Base-by-base conservation (phyloP, 2,329 filamentous ascomycete species). In the Orbilia quercus region DNA sequence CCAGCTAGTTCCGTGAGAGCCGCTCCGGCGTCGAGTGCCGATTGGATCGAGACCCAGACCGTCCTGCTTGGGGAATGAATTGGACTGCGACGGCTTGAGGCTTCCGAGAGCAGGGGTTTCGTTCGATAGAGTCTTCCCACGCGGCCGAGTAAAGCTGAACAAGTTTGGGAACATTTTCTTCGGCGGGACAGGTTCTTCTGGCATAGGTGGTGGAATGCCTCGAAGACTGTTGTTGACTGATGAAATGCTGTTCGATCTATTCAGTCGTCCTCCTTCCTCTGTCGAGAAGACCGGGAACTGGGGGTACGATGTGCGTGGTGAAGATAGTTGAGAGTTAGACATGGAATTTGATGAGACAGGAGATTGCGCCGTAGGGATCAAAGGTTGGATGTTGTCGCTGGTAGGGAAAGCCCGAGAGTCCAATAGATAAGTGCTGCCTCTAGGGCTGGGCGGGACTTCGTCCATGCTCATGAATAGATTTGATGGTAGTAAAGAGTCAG, bases 401-500 rank as follows among this genome's bases (percentile, higher is more conserved):
- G 69, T 73, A 31, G 69, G 69, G 23, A 73, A 73, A 5, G 60
- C 40, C 16, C 66, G 69, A 12, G 59, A 59, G 38, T 78, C 75
- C 22, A 73, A 47, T 7, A 65, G 16, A 12, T 75, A 71, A 9
- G 75, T 76, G 48, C 59, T 74, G 12, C 62, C 67, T 22, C 69
- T 66, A 11, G 83, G 82, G 76, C 83, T 84, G 7, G 81, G 82
- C n/a, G 83, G 82, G 14, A 89, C 88, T 40, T 88, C 84, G 51
- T 90, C 89, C 57, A 89, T 87, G 28, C 69, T 73, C 4, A 81
- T 80, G 64, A 86, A 84, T 2, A 90, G 82, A 70, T 86, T 87
- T 0, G 90, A 90, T 0, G 91, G 91, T 14, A 96, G 82, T 2
- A 94, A 83, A 14, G 89, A 85, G 25, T 90, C 88, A 1, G 91